These are phyloP conservation scores for Fusarium lateritium DNA, from an alignment of 2,329 filamentous ascomycete genomes.

Conservation along the genomic window DNA sequence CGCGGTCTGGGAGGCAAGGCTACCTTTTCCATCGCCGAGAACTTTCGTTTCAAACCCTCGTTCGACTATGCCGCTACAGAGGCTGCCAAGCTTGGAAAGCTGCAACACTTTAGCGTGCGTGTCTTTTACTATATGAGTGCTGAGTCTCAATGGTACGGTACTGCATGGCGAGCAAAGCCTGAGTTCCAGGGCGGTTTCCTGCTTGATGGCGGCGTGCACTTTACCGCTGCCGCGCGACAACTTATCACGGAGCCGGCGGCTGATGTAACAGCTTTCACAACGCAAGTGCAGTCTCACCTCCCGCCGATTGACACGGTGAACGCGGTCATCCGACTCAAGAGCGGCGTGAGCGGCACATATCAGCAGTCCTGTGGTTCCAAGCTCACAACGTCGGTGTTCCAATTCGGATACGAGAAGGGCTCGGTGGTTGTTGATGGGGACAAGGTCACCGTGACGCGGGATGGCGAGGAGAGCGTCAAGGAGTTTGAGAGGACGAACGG, in stretches of 20 bases:
- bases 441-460: conserved; percentile 58
- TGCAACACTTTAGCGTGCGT: conserved; percentile 64
- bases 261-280: conserved; percentile 68
- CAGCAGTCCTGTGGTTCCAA: conserved; percentile 71
- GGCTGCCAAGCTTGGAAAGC: conserved; percentile 53
- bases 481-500: conserved; percentile 66
- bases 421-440: conserved; percentile 65
- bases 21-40: conserved; percentile 78
- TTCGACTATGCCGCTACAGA: conserved; percentile 69
- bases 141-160: conserved; percentile 65
- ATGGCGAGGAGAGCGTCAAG: conserved; percentile 54
- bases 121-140: conserved; percentile 55
- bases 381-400: conserved; percentile 67
- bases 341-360: conserved; percentile 70
- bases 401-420: conserved; percentile 71
- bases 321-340: conserved; percentile 68
- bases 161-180: conserved; percentile 76
- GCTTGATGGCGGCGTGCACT: conserved; percentile 83
- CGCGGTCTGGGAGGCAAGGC: conserved; percentile 46
- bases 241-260: conserved; percentile 65
- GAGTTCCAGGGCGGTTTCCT: conserved; percentile 82
- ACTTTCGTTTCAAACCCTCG: conserved; percentile 75
- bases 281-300: conserved; percentile 69
- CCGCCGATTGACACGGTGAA: conserved; percentile 78
- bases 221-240: conserved; percentile 72